phyloP scores from a whole-genome alignment of 2,329 filamentous ascomycete species.

The Monosporascus sp. region DNA sequence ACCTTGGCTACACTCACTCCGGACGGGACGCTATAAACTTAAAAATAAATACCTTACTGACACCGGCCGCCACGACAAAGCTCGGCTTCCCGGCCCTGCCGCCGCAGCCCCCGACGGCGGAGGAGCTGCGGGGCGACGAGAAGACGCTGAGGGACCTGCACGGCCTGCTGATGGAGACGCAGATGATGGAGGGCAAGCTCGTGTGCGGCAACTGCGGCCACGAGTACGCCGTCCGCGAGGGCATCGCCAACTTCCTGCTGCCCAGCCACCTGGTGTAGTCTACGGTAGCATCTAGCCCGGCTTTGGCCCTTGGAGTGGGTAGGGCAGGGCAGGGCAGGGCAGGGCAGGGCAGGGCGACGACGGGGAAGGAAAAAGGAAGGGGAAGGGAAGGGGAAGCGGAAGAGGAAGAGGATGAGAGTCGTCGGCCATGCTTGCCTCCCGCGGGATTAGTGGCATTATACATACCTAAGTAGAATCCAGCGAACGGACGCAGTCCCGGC shows the following conservation, averaged over 20 bases:
- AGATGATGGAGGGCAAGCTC: constrained; percentile 81
- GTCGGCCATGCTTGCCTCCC: background rate
- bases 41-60: background rate
- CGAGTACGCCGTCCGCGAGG: constrained; percentile 91
- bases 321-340: background rate
- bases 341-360: background rate
- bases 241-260: constrained; percentile 92
- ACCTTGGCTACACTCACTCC: too few relatives aligned
- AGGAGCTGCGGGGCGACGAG: constrained; percentile 59
- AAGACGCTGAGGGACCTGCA: constrained; percentile 74
- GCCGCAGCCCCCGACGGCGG: constrained; percentile 54
- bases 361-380: background rate
- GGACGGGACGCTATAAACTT: background rate
- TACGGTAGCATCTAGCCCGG: background rate
- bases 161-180: constrained; percentile 78
- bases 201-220: constrained; percentile 89
- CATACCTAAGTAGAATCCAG: too few relatives aligned
- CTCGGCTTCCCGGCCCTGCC: constrained; percentile 74
- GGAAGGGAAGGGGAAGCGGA: background rate
- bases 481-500: too few relatives aligned
- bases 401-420: background rate
- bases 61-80: constrained; percentile 36
- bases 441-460: background rate
- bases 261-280: constrained; percentile 78
- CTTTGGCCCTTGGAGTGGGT: background rate